Evolutionary conservation across 2,329 filamentous ascomycete genomes (phyloP).

Genomic region (Cladosporium colombiae): DNA sequence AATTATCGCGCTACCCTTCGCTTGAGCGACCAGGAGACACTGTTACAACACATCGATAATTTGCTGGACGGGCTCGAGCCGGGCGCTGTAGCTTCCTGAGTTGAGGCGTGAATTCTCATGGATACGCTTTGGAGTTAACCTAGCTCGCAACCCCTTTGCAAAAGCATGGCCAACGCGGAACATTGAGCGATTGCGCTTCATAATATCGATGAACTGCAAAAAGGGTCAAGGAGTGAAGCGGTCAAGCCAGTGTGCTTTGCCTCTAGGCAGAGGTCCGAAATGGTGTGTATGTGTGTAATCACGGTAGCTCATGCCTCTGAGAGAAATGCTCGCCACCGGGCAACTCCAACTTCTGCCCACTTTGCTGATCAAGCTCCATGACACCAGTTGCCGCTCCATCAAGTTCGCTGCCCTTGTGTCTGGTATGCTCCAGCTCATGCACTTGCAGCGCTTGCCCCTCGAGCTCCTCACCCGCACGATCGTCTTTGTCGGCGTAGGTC

Average conservation of each 20-base stretch:
- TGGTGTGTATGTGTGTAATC: not conserved
- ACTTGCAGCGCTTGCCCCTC: not conserved
- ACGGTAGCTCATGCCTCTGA: not conserved
- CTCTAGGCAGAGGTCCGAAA: not conserved
- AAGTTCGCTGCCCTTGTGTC: conserved; percentile 4
- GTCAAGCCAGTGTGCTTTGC: not conserved
- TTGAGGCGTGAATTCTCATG: too few species aligned
- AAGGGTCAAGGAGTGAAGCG: not conserved
- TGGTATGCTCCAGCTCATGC: not conserved
- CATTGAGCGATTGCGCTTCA: not conserved
- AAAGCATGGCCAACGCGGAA: too few species aligned
- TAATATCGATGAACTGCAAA: not conserved
- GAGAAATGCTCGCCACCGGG: not conserved
- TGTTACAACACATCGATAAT: too few species aligned
- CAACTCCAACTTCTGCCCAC: not conserved
- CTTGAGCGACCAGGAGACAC: too few species aligned
- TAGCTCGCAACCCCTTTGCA: too few species aligned
- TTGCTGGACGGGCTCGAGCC: too few species aligned
- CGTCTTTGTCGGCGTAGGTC: not conserved
- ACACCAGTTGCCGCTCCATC: not conserved
- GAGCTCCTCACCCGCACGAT: not conserved
- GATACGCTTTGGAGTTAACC: too few species aligned
- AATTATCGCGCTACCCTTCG: too few species aligned
- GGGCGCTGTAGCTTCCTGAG: too few species aligned
- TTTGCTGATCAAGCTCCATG: conserved; percentile 8